Percentiles rank a stretch among this genome's conserved stretches.
Evolutionary conservation across 2,329 filamentous ascomycete genomes (phyloP).

Genomic region (Calcarisporium arbuscula): DNA sequence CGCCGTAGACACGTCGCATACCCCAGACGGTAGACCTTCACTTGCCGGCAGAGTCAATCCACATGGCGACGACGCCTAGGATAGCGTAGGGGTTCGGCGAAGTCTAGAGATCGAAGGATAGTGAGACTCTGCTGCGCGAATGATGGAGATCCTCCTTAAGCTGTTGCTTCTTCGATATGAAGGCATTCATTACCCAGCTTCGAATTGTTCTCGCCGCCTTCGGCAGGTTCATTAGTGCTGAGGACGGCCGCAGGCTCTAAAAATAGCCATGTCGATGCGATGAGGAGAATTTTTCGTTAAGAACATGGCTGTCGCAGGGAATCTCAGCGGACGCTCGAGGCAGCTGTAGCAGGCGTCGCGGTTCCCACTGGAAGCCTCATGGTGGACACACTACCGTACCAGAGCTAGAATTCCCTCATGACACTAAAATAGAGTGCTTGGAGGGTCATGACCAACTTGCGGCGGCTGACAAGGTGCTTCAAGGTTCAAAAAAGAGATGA

Average conservation of each 20-base stretch:
- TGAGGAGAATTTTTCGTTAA: slow-evolving; percentile 2
- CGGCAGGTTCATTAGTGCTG: no score
- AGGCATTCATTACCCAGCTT: no score
- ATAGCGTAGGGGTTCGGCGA: no score
- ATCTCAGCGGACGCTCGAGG: neutral
- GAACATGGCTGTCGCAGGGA: slow-evolving; percentile 3
- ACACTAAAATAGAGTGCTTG: neutral
- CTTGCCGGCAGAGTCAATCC: no score
- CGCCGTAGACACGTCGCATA: no score
- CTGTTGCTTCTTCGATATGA: no score
- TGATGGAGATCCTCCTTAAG: no score
- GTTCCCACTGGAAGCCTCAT: neutral
- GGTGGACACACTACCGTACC: neutral
- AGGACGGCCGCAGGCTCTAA: neutral
- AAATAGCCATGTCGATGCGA: neutral
- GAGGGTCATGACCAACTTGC: neutral
- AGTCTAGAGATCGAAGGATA: no score
- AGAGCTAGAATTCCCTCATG: neutral
- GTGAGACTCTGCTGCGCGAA: no score
- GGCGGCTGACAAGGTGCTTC: neutral
- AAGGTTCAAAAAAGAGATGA: neutral
- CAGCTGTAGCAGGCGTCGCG: neutral
- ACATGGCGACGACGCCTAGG: no score
- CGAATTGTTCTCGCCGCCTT: no score
- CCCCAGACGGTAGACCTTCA: no score